phyloP scores from a whole-genome alignment of 148 eudicot genomes.

The Spergularia bocconei region DNA sequence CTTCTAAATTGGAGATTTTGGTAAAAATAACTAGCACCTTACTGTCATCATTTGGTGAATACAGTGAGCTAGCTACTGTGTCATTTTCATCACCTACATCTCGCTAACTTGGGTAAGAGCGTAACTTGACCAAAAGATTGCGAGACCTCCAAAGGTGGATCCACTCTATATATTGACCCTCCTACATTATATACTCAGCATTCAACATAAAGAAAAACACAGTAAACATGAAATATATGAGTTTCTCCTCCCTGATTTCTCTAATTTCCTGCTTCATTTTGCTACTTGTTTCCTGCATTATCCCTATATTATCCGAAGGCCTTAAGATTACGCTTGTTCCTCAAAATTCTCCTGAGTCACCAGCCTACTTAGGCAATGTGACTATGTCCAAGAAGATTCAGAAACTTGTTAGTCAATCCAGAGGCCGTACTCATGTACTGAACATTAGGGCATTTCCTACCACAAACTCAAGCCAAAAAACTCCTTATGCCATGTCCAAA shows the following conservation, averaged over 20 bases:
- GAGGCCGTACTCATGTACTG: conserved; percentile 6
- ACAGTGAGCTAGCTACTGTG: too few species aligned
- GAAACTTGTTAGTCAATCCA: conserved; percentile 6
- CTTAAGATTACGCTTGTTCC: conserved; percentile 3
- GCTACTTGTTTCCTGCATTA: conserved; percentile 4
- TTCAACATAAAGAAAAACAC: not conserved
- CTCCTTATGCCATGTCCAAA: not conserved
- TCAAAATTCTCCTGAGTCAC: conserved; percentile 6
- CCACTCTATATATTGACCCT: conserved; percentile 4
- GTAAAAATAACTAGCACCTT: too few species aligned
- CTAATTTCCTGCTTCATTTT: not conserved
- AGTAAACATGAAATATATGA: not conserved
- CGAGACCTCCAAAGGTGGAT: too few species aligned
- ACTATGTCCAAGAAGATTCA: conserved; percentile 2
- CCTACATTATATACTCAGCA: not conserved
- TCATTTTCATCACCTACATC: too few species aligned
- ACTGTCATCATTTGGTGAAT: too few species aligned
- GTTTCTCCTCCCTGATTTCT: not conserved
- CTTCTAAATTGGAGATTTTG: too few species aligned
- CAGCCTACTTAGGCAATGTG: conserved; percentile 11
- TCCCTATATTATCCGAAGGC: not conserved
- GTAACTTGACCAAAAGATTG: too few species aligned
- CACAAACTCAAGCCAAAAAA: not conserved
- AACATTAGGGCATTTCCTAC: not conserved
- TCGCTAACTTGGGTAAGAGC: too few species aligned